Evolutionary conservation across 192 early-diverging fungal species (phyloP).

Genomic region (Rhizophagus clarus): DNA sequence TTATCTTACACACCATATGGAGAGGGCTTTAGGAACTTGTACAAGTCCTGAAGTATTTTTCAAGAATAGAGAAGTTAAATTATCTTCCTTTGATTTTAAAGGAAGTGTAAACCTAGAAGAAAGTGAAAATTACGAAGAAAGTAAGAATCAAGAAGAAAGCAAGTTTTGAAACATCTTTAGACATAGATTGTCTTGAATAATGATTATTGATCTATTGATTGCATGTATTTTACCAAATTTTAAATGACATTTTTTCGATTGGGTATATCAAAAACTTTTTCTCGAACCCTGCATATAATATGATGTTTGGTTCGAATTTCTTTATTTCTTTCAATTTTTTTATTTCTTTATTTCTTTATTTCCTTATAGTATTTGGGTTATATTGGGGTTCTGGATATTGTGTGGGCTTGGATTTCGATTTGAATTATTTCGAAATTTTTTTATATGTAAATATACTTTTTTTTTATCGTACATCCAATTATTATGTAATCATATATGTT

Average conservation of each 20-base stretch:
- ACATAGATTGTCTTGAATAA: not conserved
- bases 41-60: conserved; percentile 29
- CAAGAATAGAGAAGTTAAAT: not conserved
- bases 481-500: not conserved
- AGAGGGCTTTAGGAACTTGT: conserved; percentile 70
- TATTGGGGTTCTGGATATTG: not conserved
- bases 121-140: not conserved
- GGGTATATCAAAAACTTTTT: not conserved
- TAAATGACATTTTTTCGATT: not conserved
- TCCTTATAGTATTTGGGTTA: too few species aligned
- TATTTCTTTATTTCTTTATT: too few species aligned
- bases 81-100: not conserved
- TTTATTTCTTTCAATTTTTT: too few species aligned
- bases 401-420: not conserved
- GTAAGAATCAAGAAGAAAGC: not conserved
- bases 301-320: not conserved
- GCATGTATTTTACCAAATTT: not conserved
- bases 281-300: not conserved
- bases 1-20: conserved; percentile 70
- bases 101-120: too few species aligned
- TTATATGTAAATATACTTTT: not conserved
- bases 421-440: not conserved
- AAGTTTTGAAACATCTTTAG: not conserved
- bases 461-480: not conserved
- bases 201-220: not conserved